Evolutionary conservation across 208 protist species (phyloP).

Genomic region (Porcisia deanei): DNA sequence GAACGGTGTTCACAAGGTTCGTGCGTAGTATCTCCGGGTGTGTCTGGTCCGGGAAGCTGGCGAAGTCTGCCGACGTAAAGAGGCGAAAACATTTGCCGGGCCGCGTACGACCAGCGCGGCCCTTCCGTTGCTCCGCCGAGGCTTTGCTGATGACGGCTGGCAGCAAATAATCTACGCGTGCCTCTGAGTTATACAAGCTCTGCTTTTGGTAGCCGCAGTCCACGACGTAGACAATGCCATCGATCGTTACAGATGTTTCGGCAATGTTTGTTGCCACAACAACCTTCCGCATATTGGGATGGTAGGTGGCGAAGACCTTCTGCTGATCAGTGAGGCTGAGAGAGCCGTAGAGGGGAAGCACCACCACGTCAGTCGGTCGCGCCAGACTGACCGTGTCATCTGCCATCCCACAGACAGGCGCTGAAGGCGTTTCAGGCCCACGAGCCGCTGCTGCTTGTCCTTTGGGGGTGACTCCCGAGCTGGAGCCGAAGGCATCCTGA

Average conservation of each 20-base stretch:
- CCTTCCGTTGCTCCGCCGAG: conserved; percentile 98
- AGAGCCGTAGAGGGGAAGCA: conserved; percentile 85
- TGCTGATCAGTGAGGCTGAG: conserved; percentile 77
- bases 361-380: conserved; percentile 38
- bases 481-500: conserved; percentile 19
- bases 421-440: neutral
- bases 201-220: conserved; percentile 99
- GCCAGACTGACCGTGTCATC: neutral
- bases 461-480: neutral
- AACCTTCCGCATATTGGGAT: conserved; percentile 86
- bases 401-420: neutral
- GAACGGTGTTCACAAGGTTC: conserved; percentile 95
- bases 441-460: neutral
- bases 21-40: conserved; percentile 97
- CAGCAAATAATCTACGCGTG: conserved; percentile 97
- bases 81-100: conserved; percentile 98
- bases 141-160: conserved; percentile 98
- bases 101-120: conserved; percentile 98
- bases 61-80: conserved; percentile 92
- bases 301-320: conserved; percentile 58
- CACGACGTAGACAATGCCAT: conserved; percentile 99
- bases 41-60: conserved; percentile 70
- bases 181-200: conserved; percentile 96
- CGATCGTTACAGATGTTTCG: conserved; percentile 99
- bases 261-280: conserved; percentile 99